Conservation (phyloP, 2,329 filamentous ascomycete species). For the Hymenotorrendiella dingleyae region DNA sequence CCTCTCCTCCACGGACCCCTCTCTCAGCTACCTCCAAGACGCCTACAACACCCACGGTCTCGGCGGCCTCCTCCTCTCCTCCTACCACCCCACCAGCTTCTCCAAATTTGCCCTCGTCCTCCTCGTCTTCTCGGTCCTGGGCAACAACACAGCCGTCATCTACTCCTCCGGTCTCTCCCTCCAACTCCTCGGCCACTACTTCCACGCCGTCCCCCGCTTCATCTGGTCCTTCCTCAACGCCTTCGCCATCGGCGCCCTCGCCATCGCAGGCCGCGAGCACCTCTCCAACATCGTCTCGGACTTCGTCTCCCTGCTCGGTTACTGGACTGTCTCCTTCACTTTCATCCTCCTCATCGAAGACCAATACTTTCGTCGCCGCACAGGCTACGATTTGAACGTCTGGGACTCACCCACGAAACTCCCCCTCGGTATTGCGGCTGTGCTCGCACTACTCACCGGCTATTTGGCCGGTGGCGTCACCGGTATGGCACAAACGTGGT, state of each 20-base stretch:
- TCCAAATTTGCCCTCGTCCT: constrained; percentile 40
- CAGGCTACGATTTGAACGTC: constrained; percentile 25
- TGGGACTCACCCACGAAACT: constrained; percentile 26
- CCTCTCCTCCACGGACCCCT: constrained; percentile 26
- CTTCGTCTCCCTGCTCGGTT: constrained; percentile 28
- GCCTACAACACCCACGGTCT: constrained; percentile 39
- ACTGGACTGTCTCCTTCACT: constrained; percentile 29
- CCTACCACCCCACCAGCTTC: constrained; percentile 40
- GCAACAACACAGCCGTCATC: constrained; percentile 29
- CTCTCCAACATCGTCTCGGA: constrained; percentile 26
- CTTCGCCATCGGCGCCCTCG: constrained; percentile 24
- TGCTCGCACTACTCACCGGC: constrained; percentile 23
- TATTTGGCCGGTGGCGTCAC: constrained; percentile 28
- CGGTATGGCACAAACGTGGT: constrained; percentile 29
- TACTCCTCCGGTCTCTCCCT: constrained; percentile 28
- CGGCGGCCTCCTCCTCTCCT: constrained; percentile 40
- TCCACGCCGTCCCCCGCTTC: constrained; percentile 30
- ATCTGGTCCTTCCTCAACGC: constrained; percentile 29
- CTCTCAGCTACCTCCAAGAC: constrained; percentile 34
- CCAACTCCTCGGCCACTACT: constrained; percentile 29
- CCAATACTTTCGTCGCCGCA: constrained; percentile 20
- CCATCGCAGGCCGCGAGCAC: constrained; percentile 25
- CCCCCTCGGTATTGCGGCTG: constrained; percentile 27
- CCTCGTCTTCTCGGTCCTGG: constrained; percentile 28
- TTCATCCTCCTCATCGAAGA: constrained; percentile 28